A percentile compares a stretch with the other conserved stretches of the same genome.
phyloP scores from a whole-genome alignment of 805 yeast genomes.

The Kodamaea hsintzibuensis region DNA sequence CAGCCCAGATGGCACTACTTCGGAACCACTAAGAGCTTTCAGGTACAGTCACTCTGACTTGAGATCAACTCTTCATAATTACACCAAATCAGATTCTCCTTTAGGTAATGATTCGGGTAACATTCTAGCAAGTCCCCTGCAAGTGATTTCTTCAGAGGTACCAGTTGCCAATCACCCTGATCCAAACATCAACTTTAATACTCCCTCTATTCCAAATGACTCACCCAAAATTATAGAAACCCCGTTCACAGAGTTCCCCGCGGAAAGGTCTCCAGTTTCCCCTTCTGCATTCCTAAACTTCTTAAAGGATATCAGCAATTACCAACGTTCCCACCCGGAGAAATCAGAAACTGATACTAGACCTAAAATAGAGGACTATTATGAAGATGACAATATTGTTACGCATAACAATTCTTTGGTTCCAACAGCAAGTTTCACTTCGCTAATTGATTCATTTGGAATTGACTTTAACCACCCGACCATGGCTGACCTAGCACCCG shows the following conservation, averaged over 20 bases:
- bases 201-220: background rate
- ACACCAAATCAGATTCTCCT: background rate
- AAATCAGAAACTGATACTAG: background rate
- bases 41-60: conserved; percentile 14
- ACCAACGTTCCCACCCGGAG: conserved; percentile 10
- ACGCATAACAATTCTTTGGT: background rate
- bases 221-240: background rate
- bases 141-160: background rate
- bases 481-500: background rate
- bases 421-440: background rate
- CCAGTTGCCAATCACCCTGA: background rate
- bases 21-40: conserved; percentile 6
- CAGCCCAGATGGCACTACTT: conserved; percentile 2
- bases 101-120: background rate
- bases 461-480: background rate
- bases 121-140: background rate
- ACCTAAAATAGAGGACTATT: conserved; percentile 2
- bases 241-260: background rate
- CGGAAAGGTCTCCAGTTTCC: conserved; percentile 9
- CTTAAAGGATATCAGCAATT: conserved; percentile 21
- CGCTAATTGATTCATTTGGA: conserved; percentile 3
- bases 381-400: background rate
- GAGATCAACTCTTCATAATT: conserved; percentile 8
- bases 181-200: background rate
- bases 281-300: conserved; percentile 27